Evolutionary conservation across 2,329 filamentous ascomycete genomes (phyloP).

Genomic region (Stylonectria norvegica): DNA sequence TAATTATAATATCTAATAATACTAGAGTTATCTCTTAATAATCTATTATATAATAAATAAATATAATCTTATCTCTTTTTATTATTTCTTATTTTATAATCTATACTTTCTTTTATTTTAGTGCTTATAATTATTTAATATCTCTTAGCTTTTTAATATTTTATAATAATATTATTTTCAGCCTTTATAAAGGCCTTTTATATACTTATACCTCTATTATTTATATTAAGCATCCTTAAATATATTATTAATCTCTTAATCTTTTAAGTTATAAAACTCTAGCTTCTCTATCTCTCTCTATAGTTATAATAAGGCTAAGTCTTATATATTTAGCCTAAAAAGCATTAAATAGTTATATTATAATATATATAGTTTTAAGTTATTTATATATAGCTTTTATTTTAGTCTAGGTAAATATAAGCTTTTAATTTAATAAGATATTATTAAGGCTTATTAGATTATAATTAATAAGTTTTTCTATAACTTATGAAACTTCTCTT

Average conservation of each 20-base stretch:
- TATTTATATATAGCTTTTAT: not conserved
- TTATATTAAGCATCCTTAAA: no score
- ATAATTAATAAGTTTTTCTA: not conserved
- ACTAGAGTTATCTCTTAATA: not conserved
- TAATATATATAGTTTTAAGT: not conserved
- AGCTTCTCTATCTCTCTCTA: no score
- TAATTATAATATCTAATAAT: not conserved
- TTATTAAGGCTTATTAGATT: not conserved
- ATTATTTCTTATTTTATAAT: no score
- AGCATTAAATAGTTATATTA: no score
- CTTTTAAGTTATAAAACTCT: no score
- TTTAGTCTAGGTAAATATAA: not conserved
- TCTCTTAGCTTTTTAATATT: not conserved
- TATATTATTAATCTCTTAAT: no score
- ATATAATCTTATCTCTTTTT: not conserved
- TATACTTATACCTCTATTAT: not conserved
- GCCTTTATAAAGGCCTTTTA: not conserved
- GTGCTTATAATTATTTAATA: not conserved
- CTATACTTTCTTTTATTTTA: not conserved
- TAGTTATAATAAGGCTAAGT: not conserved
- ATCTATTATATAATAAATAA: not conserved
- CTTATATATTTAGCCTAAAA: not conserved
- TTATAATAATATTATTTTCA: not conserved
- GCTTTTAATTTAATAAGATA: not conserved
- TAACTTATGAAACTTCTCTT: not conserved